Evolutionary conservation across 2,329 filamentous ascomycete genomes (phyloP).

Genomic region (Epichloe glyceriae): DNA sequence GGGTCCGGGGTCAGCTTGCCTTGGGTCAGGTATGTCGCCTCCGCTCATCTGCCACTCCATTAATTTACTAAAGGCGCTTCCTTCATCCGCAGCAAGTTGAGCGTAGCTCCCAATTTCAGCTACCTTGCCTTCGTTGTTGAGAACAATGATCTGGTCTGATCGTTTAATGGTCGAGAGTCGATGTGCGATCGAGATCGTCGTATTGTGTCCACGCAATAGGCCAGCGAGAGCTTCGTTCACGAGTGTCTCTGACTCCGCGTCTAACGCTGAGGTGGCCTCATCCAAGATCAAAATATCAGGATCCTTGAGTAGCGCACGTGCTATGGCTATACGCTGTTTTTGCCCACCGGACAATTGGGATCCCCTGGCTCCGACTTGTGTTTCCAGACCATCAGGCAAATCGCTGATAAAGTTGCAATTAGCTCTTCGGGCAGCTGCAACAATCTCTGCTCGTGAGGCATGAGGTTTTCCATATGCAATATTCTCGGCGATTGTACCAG

Average conservation of each 20-base stretch:
- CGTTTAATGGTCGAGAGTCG: constrained; percentile 92
- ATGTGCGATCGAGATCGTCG: constrained; percentile 95
- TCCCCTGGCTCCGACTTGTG: constrained; percentile 79
- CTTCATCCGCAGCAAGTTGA: constrained; percentile 56
- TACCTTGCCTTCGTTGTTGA: constrained; percentile 74
- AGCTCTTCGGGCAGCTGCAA: constrained; percentile 75
- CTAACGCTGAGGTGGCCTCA: constrained; percentile 88
- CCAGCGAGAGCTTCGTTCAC: constrained; percentile 81
- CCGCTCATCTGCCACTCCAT: constrained; percentile 99
- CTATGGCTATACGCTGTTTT: constrained; percentile 96
- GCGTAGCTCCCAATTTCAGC: constrained; percentile 81
- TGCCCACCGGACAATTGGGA: constrained; percentile 92
- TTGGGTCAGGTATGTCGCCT: constrained; percentile 45
- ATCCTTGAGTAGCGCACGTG: constrained; percentile 83
- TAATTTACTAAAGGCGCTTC: constrained; percentile 81
- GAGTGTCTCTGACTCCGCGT: constrained; percentile 91
- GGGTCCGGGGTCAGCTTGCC: constrained; percentile 18
- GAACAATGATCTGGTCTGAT: constrained; percentile 86
- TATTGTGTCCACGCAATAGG: constrained; percentile 76
- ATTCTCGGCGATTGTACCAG: constrained; percentile 72
- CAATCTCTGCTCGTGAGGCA: constrained; percentile 68
- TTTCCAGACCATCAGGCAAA: constrained; percentile 91
- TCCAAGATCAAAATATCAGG: constrained; percentile 95
- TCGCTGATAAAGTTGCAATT: constrained; percentile 97
- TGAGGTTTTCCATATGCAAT: constrained; percentile 81